A percentile compares a stretch with the other conserved stretches of the same genome.
phyloP scores from a whole-genome alignment of 345 rosid genomes.

The Odontarrhena argentea region DNA sequence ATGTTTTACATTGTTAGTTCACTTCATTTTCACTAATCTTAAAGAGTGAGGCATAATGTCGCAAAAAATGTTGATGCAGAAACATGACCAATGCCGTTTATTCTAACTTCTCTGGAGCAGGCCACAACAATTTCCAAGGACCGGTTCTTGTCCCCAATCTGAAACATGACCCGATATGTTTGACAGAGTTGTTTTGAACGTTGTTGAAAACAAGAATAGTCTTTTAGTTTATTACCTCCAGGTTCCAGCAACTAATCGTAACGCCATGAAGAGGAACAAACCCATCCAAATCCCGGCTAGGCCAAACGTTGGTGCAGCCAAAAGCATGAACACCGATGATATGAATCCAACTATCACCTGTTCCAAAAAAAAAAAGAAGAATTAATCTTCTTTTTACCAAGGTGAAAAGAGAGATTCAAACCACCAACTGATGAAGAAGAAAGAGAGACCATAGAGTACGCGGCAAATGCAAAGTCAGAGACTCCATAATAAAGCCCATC shows the following conservation, averaged over 20 bases:
- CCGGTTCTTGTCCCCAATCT: slow-evolving; percentile 67
- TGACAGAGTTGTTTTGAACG: not conserved
- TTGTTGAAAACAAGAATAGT: slow-evolving; percentile 4
- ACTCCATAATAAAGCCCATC: slow-evolving; percentile 96
- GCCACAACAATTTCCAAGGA: slow-evolving; percentile 66
- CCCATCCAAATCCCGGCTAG: slow-evolving; percentile 91
- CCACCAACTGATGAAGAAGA: slow-evolving; percentile 16
- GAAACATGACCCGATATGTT: slow-evolving; percentile 24
- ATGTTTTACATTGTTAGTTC: slow-evolving; percentile 17
- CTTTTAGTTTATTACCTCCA: slow-evolving; percentile 68
- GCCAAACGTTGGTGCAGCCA: slow-evolving; percentile 70
- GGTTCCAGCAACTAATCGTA: slow-evolving; percentile 77
- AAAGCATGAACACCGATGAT: slow-evolving; percentile 63
- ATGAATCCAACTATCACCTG: slow-evolving; percentile 66
- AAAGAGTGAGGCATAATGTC: slow-evolving; percentile 8
- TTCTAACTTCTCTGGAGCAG: slow-evolving; percentile 47
- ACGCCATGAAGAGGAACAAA: slow-evolving; percentile 85
- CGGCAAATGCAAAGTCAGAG: slow-evolving; percentile 90
- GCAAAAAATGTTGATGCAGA: slow-evolving; percentile 14
- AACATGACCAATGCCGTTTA: slow-evolving; percentile 22
- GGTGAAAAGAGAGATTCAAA: not conserved
- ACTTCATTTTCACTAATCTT: not conserved
- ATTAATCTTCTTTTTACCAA: not conserved
- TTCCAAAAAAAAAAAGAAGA: slow-evolving; percentile 18
- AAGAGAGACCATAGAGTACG: slow-evolving; percentile 76